Conservation (phyloP, 768 basidiomycete genomes). For the Leccinum boreale region DNA sequence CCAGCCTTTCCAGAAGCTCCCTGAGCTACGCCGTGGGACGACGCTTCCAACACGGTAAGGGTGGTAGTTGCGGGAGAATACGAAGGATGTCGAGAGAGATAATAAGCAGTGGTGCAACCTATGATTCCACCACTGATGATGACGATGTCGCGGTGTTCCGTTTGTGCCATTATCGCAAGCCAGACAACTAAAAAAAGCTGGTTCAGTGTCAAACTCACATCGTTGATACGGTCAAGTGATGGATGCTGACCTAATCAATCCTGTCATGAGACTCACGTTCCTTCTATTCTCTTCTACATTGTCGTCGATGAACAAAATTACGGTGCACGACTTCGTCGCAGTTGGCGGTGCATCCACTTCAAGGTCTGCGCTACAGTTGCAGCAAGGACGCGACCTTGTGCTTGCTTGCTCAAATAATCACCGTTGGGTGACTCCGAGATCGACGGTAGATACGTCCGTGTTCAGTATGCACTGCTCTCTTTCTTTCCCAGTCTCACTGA, state of each 20-base stretch:
- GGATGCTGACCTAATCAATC: neutral
- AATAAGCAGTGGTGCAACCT: conserved; percentile 82
- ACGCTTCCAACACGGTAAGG: conserved; percentile 72
- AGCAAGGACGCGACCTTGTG: conserved; percentile 22
- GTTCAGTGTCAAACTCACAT: neutral
- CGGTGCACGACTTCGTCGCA: conserved; percentile 23
- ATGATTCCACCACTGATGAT: conserved; percentile 88
- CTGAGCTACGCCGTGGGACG: conserved; percentile 61
- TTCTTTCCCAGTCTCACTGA: conserved; percentile 4
- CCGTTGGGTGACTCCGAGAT: conserved; percentile 22
- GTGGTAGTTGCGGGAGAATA: conserved; percentile 38
- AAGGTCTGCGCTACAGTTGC: conserved; percentile 2
- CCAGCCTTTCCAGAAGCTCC: conserved; percentile 85
- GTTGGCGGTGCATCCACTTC: neutral
- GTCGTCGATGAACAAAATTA: conserved; percentile 4
- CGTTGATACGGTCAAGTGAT: neutral
- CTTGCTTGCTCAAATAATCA: conserved; percentile 8
- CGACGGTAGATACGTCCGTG: conserved; percentile 7
- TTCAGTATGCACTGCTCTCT: conserved; percentile 21
- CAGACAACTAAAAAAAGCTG: neutral
- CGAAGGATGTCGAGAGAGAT: conserved; percentile 57
- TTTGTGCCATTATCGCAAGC: conserved; percentile 14
- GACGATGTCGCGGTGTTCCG: conserved; percentile 45
- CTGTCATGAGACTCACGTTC: too few relatives aligned
- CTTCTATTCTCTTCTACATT: too few relatives aligned